A percentile compares a stretch with the other conserved stretches of the same genome.
These are phyloP conservation scores for Cephalotrichum gorgonifer DNA, from an alignment of 2,329 filamentous ascomycete genomes.

Conservation along the genomic window DNA sequence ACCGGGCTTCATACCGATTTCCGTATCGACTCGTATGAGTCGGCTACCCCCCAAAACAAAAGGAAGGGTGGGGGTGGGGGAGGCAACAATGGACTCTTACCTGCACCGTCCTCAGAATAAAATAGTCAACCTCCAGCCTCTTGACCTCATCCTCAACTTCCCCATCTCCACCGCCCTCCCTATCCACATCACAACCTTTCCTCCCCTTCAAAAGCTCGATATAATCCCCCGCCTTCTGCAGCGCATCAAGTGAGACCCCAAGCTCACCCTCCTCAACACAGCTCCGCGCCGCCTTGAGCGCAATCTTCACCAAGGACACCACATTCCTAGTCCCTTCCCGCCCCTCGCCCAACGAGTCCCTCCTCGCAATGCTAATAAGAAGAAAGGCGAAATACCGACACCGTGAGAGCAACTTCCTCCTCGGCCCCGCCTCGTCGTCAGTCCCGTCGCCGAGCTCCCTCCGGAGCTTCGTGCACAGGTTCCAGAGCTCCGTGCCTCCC, in stretches of 20 bases:
- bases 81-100: conserved; percentile 36
- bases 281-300: conserved; percentile 50
- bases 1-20: too few relatives aligned
- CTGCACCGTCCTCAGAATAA: conserved; percentile 54
- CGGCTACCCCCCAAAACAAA: too few relatives aligned
- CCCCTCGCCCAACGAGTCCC: conserved; percentile 5
- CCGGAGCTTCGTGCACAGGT: conserved; percentile 44
- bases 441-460: conserved; percentile 10
- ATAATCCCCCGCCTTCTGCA: conserved; percentile 55
- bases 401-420: conserved; percentile 23
- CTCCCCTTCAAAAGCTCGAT: conserved; percentile 14
- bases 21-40: too few relatives aligned
- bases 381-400: conserved; percentile 52
- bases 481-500: conserved; percentile 55
- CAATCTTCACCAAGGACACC: conserved; percentile 53
- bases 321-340: conserved; percentile 22
- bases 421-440: conserved; percentile 10
- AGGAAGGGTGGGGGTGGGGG: too few relatives aligned
- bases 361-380: conserved; percentile 50
- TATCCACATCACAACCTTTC: too few relatives aligned
- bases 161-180: neutral
- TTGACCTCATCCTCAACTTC: neutral
- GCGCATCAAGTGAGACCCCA: conserved; percentile 45
- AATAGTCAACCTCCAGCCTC: conserved; percentile 48
- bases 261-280: conserved; percentile 40